Evolutionary conservation across 108 stramenopile genomes (phyloP), one percentile per base, ranked within the genome.

Genomic region (Hondaea fermentalgiana): DNA sequence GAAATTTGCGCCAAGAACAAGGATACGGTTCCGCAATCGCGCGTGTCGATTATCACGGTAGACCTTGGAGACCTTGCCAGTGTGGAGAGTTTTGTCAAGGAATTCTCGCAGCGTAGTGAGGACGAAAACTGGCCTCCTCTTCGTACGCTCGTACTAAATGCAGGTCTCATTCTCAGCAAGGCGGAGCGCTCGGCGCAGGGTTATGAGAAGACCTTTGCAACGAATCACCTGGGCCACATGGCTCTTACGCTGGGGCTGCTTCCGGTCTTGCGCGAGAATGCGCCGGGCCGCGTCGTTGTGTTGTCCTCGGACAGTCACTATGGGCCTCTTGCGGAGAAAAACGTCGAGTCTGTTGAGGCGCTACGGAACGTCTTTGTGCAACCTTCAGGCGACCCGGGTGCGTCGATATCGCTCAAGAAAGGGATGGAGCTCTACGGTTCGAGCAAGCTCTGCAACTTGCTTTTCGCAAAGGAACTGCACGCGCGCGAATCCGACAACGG

Each of bases 221-320:
- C 88, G 29, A 88, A 88, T 47, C 90, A 90, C 47, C 23, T 90
- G 16, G 58, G 88, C 44, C 90, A 90, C 57, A 72, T 90, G 25
- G 21, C 60, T 10, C 88, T 90, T 4, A 88, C 90, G 6, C 47
- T 58, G 60, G 71, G 71, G 19, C 35, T 90, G 4, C 23, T 90
- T 19, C 72, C 72, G 12, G 23, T 25, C 1, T 45, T 83, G n/a
- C 76, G 76, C 76, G 28, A 47, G 25, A 83, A 83, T 45, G 49
- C 10, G 23, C 76, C 76, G 25, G 44, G 43, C 25, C 76, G 76
- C 76, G 76, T 83, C 3, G 25, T 83, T 6, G 45, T 53, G 14
- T 43, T 83, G 17, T 53, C 49, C 76, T 83, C 76, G 25, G 76
- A 53, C 6, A 45, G 43, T 12, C 76, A 83, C 76, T 83, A 83